These are phyloP conservation scores for Kalmusia sp. DNA, from an alignment of 2,329 filamentous ascomycete species.

Conservation along the genomic window DNA sequence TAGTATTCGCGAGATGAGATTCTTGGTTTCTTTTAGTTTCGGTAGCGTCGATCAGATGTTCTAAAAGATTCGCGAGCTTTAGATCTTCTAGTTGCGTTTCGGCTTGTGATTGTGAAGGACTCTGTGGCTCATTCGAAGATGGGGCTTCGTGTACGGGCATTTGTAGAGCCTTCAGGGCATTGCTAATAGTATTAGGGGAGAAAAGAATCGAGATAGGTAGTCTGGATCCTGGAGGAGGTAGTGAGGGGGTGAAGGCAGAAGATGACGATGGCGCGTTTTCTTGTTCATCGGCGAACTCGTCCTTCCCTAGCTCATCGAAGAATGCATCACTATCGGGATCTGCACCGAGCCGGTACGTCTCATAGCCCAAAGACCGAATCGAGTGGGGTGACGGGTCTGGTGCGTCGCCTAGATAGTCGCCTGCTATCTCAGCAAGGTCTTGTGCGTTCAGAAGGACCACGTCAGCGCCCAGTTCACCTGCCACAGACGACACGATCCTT, in stretches of 20 bases:
- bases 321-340: conserved; percentile 24
- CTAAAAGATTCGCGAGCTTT: conserved; percentile 42
- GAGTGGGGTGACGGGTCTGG: conserved; percentile 56
- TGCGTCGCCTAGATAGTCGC: conserved; percentile 72
- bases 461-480: conserved; percentile 68
- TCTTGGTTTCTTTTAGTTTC: conserved; percentile 36
- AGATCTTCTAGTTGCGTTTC: conserved; percentile 46
- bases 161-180: conserved; percentile 22
- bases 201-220: conserved; percentile 26
- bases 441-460: conserved; percentile 72
- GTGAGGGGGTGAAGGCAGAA: conserved; percentile 16
- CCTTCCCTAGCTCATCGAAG: conserved; percentile 35
- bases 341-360: conserved; percentile 56
- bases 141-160: conserved; percentile 16
- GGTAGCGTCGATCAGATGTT: conserved; percentile 40
- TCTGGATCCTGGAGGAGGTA: conserved; percentile 12
- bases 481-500: conserved; percentile 68
- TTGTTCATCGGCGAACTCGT: conserved; percentile 47
- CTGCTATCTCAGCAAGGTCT: conserved; percentile 73
- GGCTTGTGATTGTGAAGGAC: conserved; percentile 28
- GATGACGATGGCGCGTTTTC: conserved; percentile 29
- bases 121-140: conserved; percentile 21
- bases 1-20: conserved; percentile 10
- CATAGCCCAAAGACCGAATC: conserved; percentile 60
- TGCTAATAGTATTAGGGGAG: conserved; percentile 24